A percentile compares a stretch with the other conserved stretches of the same genome.
Evolutionary conservation across 2,329 filamentous ascomycete species (phyloP).

Genomic region (Botrytis hyacinthi): DNA sequence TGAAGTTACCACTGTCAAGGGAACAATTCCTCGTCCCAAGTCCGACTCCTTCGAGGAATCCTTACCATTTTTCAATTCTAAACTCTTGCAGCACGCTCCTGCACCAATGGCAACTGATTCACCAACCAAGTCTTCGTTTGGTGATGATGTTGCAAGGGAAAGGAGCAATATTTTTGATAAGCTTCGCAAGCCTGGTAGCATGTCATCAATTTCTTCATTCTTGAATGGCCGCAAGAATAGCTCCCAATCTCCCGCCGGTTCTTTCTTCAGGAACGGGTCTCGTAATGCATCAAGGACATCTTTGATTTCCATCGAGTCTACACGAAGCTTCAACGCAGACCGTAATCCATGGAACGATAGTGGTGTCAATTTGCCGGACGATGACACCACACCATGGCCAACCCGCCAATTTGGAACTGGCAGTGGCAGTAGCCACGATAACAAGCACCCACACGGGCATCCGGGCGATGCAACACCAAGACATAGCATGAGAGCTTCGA

Average conservation of each 20-base stretch:
- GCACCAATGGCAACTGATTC: conserved; percentile 79
- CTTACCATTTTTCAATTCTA: conserved; percentile 93
- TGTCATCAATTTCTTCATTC: conserved; percentile 93
- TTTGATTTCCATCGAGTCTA: conserved; percentile 92
- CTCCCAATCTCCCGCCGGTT: conserved; percentile 74
- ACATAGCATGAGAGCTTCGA: conserved; percentile 79
- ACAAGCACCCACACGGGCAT: conserved; percentile 60
- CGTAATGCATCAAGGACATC: conserved; percentile 92
- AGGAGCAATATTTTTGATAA: conserved; percentile 84
- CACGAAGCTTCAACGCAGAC: conserved; percentile 84
- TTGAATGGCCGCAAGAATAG: conserved; percentile 94
- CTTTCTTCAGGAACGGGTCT: conserved; percentile 89
- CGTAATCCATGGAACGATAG: conserved; percentile 98
- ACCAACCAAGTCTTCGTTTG: conserved; percentile 80
- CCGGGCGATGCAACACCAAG: conserved; percentile 81
- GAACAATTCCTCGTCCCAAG: conserved; percentile 95
- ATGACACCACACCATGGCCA: conserved; percentile 66
- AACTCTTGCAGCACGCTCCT: conserved; percentile 89
- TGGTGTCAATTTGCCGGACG: conserved; percentile 88
- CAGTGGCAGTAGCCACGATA: conserved; percentile 56
- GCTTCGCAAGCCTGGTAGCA: conserved; percentile 90
- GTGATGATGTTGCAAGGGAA: conserved; percentile 75
- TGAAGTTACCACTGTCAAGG: conserved; percentile 84
- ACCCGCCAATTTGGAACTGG: conserved; percentile 64
- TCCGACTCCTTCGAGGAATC: conserved; percentile 98